A percentile compares a stretch with the other conserved stretches of the same genome.
Conservation (phyloP, 768 basidiomycete genomes). For the Pulveroboletus ravenelii region DNA sequence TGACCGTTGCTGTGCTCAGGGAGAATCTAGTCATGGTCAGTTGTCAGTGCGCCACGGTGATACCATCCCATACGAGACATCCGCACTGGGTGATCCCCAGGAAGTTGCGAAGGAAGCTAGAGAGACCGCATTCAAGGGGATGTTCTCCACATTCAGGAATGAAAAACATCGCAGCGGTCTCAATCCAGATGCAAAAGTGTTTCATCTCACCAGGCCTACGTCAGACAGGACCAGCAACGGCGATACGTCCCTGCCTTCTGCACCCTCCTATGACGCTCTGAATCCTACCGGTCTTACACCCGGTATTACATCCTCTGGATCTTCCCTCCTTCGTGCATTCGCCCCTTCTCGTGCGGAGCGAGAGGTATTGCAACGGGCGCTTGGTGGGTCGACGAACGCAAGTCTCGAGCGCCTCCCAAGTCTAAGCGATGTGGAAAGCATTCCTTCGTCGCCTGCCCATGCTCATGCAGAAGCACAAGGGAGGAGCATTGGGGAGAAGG, state of each 20-base stretch:
- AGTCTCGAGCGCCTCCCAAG: conserved; percentile 77
- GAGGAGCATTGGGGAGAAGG: conserved; percentile 21
- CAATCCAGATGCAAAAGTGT: conserved; percentile 85
- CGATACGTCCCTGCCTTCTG: conserved; percentile 10
- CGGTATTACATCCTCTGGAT: conserved; percentile 38
- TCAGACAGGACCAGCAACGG: conserved; percentile 8
- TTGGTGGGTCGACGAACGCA: conserved; percentile 68
- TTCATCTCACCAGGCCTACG: conserved; percentile 45
- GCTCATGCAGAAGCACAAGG: conserved; percentile 36
- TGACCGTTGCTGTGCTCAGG: conserved; percentile 35
- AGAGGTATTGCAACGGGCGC: conserved; percentile 73
- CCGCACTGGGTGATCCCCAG: conserved; percentile 13
- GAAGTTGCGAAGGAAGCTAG: conserved; percentile 8
- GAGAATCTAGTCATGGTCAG: conserved; percentile 13
- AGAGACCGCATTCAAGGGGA: conserved; percentile 38
- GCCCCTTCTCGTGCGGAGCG: conserved; percentile 87
- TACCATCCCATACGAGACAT: conserved; percentile 34
- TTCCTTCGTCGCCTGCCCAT: conserved; percentile 63
- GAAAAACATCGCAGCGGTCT: conserved; percentile 61
- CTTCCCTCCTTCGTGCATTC: conserved; percentile 69
- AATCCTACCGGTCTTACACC: conserved; percentile 55
- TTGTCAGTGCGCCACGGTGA: conserved; percentile 26
- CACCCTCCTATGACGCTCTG: conserved; percentile 45
- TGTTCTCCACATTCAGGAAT: conserved; percentile 42
- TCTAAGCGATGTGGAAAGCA: conserved; percentile 69